These are phyloP conservation scores for Fusarium odoratissimum DNA, from an alignment of 2,329 filamentous ascomycete genomes.

Conservation along the genomic window DNA sequence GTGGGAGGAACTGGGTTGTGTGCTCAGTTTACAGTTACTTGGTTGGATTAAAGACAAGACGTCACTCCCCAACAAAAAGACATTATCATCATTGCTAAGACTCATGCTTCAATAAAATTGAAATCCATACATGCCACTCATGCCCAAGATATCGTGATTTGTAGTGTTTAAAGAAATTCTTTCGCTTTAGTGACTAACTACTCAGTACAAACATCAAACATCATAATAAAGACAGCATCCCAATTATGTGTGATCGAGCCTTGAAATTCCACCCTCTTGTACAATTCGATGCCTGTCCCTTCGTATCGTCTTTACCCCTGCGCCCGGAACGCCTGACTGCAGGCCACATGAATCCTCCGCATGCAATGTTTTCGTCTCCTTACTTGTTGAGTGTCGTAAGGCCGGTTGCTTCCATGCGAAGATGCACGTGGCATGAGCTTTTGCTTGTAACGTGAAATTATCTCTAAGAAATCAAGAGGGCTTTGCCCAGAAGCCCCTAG, in stretches of 20 bases:
- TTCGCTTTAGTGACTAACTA: conserved; percentile 32
- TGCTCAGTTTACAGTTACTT: neutral
- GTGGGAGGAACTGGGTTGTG: neutral
- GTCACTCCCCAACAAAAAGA: neutral
- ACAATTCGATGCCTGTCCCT: conserved; percentile 10
- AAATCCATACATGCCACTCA: neutral
- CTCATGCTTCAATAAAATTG: neutral
- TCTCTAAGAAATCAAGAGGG: conserved; percentile 20
- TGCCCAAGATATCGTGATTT: neutral
- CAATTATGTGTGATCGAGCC: conserved; percentile 8
- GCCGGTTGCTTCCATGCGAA: conserved; percentile 7
- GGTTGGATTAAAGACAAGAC: neutral
- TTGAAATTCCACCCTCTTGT: conserved; percentile 1
- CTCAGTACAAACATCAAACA: conserved; percentile 17
- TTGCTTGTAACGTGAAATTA: conserved; percentile 26
- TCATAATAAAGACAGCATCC: conserved; percentile 22
- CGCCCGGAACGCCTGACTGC: conserved; percentile 45
- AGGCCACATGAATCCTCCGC: conserved; percentile 33
- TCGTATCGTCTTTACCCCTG: conserved; percentile 36
- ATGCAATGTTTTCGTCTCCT: conserved; percentile 16
- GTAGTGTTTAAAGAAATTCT: conserved; percentile 24
- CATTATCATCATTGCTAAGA: neutral
- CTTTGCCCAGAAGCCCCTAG: conserved; percentile 17
- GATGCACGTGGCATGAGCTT: conserved; percentile 22
- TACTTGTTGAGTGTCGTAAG: neutral